phyloP scores from a whole-genome alignment of 2,329 filamentous ascomycete species.

The Coniochaeta hoffmannii region DNA sequence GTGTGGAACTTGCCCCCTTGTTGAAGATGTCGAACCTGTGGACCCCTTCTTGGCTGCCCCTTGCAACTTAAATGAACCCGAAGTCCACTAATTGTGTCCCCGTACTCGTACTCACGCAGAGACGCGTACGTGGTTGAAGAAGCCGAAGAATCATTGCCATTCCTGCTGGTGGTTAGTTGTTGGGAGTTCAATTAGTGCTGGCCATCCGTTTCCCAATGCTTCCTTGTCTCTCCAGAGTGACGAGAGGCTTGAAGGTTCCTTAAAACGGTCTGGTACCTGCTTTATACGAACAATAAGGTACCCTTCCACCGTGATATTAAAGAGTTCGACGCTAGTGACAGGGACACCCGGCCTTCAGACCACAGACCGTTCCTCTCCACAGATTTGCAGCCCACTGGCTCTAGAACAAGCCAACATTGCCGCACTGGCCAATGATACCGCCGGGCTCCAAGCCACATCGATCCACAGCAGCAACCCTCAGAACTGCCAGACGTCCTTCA shows the following conservation, averaged over 20 bases:
- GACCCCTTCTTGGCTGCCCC: neutral
- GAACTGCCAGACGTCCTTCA: neutral
- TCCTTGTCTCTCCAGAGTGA: neutral
- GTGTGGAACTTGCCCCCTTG: neutral
- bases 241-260: neutral
- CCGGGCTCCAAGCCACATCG: neutral
- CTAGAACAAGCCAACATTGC: neutral
- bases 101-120: neutral
- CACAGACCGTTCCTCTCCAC: neutral
- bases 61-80: neutral
- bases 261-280: neutral
- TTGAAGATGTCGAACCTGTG: neutral
- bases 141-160: neutral
- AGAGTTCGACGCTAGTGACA: too few species aligned
- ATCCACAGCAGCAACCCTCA: neutral
- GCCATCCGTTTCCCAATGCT: too few species aligned
- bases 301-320: neutral
- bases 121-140: neutral
- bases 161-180: neutral
- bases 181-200: neutral
- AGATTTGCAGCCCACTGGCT: constrained; percentile 1
- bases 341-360: neutral
- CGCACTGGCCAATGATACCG: neutral
- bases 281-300: neutral
- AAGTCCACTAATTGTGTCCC: neutral